A percentile compares a stretch with the other conserved stretches of the same genome.
These are phyloP conservation scores for Tetradesmus obliquus DNA, from an alignment of 139 green algal species.

Conservation along the genomic window DNA sequence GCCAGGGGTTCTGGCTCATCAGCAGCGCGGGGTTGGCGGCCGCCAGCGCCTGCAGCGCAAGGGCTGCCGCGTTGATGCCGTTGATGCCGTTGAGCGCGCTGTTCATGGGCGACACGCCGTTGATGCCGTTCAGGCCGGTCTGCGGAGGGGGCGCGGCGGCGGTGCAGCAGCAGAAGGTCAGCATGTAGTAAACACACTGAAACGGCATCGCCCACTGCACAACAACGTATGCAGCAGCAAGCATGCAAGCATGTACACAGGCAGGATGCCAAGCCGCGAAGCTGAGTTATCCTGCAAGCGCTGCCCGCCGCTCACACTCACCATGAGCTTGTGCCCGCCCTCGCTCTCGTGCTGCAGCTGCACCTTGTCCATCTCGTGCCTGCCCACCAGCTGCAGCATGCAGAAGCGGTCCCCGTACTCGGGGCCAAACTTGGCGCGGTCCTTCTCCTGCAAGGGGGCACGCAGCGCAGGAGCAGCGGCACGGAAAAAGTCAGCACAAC, in stretches of 20 bases:
- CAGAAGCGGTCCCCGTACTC: constrained; percentile 83
- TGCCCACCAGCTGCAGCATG: constrained; percentile 78
- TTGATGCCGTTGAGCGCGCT: constrained; percentile 50
- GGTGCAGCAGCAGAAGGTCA: neutral
- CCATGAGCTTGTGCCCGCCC: constrained; percentile 55
- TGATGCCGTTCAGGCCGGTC: constrained; percentile 9
- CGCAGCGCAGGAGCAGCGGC: neutral
- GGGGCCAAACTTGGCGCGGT: constrained; percentile 77
- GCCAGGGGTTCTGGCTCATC: constrained; percentile 41
- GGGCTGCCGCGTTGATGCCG: constrained; percentile 56
- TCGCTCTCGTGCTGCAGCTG: constrained; percentile 68
- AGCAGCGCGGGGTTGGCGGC: constrained; percentile 42
- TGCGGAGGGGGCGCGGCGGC: neutral
- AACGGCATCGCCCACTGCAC: neutral
- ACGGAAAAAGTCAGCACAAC: neutral
- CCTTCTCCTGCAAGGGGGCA: constrained; percentile 62
- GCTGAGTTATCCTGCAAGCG: neutral
- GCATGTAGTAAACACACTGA: neutral
- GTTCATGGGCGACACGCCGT: constrained; percentile 32
- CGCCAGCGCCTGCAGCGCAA: constrained; percentile 52
- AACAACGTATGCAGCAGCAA: neutral
- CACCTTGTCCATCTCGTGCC: constrained; percentile 79
- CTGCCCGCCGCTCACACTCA: constrained; percentile 10
- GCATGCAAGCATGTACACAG: neutral
- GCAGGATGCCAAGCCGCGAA: neutral